phyloP scores from a whole-genome alignment of 2,329 filamentous ascomycete species.

The Trematosphaeria pertusa region DNA sequence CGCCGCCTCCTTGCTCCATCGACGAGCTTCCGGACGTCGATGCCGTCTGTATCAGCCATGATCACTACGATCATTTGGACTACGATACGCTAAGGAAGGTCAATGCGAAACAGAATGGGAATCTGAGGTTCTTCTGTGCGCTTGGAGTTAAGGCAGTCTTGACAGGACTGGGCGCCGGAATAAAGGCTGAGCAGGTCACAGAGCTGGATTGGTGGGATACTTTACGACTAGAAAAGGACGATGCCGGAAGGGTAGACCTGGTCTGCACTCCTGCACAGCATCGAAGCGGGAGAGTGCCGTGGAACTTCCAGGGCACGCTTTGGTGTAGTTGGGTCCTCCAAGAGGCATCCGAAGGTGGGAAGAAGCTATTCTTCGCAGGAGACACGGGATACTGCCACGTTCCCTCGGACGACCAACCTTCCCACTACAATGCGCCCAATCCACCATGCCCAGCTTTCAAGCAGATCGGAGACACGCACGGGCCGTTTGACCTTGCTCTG shows the following conservation, averaged over 20 bases:
- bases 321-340: constrained; percentile 59
- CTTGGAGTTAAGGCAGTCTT: constrained; percentile 50
- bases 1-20: constrained; percentile 57
- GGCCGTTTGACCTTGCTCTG: constrained; percentile 58
- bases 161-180: constrained; percentile 46
- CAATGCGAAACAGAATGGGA: constrained; percentile 45
- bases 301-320: constrained; percentile 50
- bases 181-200: constrained; percentile 49
- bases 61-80: constrained; percentile 65
- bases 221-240: constrained; percentile 42
- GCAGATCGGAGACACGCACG: constrained; percentile 55
- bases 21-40: constrained; percentile 61
- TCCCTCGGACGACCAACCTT: constrained; percentile 34
- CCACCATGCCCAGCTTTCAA: constrained; percentile 57
- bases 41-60: constrained; percentile 61
- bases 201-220: constrained; percentile 61
- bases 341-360: constrained; percentile 30
- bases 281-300: constrained; percentile 51
- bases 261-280: constrained; percentile 59
- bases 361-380: constrained; percentile 56
- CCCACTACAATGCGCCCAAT: constrained; percentile 42
- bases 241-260: constrained; percentile 49
- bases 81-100: constrained; percentile 52
- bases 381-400: constrained; percentile 58
- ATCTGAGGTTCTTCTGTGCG: constrained; percentile 52